Conservation (phyloP, 164 flowering plant species). For the Berberis thunbergii region DNA sequence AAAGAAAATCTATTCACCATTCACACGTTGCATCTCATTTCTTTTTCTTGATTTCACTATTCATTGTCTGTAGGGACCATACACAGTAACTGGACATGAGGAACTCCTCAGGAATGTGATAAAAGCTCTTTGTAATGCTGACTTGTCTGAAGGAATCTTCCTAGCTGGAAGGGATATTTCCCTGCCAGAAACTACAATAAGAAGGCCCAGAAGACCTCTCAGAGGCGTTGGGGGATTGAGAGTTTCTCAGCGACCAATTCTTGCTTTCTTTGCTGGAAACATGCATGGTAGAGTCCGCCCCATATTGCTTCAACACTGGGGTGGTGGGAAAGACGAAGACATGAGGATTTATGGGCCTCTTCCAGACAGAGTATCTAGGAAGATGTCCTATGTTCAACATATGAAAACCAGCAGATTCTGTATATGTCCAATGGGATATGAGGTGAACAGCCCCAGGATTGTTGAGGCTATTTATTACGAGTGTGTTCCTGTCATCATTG, state of each 20-base stretch:
- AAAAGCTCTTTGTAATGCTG: constrained; percentile 10
- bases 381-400: constrained; percentile 6
- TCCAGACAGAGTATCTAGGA: constrained; percentile 3
- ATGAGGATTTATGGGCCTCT: constrained; percentile 9
- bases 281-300: constrained; percentile 10
- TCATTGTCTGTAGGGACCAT: constrained; percentile 3
- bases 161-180: constrained; percentile 6
- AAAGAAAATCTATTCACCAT: too few relatives aligned
- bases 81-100: constrained; percentile 5
- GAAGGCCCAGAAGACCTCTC: constrained; percentile 8
- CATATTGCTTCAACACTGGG: constrained; percentile 5
- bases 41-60: too few relatives aligned
- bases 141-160: constrained; percentile 7
- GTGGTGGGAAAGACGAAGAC: constrained; percentile 4
- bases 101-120: constrained; percentile 2
- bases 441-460: constrained; percentile 11
- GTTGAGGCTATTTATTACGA: constrained; percentile 10
- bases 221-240: constrained; percentile 6
- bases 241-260: constrained; percentile 10
- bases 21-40: too few relatives aligned
- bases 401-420: constrained; percentile 9
- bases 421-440: constrained; percentile 7
- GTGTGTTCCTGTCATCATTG: constrained; percentile 12
- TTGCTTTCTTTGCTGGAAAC: constrained; percentile 11
- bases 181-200: constrained; percentile 9